A percentile compares a stretch with the other conserved stretches of the same genome.
Conservation (phyloP, 495 filamentous ascomycete species). For the Aspergillus indologenus region DNA sequence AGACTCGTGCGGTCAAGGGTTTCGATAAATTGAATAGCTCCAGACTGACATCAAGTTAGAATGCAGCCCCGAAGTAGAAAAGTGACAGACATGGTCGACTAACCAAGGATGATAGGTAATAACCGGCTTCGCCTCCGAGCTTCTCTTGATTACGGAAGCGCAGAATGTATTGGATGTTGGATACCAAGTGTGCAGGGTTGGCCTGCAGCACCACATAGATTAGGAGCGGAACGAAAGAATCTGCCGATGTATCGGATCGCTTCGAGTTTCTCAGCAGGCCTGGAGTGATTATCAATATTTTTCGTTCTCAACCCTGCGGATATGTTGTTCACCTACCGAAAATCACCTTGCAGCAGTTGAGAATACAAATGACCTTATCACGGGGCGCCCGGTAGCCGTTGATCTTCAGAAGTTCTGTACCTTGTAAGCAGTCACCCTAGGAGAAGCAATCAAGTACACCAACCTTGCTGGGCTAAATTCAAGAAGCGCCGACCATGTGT, state of each 20-base stretch:
- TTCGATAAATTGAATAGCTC: conserved; percentile 95
- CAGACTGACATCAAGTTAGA: conserved; percentile 57
- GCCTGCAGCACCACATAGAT: conserved; percentile 95
- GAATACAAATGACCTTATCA: conserved; percentile 96
- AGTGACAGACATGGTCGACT: conserved; percentile 2
- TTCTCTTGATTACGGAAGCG: conserved; percentile 98
- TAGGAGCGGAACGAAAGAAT: conserved; percentile 91
- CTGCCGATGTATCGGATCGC: conserved; percentile 82
- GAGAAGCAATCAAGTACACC: background rate
- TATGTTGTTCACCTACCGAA: conserved; percentile 62
- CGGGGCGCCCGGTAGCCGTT: conserved; percentile 91
- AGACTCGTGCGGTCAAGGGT: conserved; percentile 89
- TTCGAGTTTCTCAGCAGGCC: conserved; percentile 89
- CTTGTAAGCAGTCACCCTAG: conserved; percentile 26
- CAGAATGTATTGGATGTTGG: conserved; percentile 97
- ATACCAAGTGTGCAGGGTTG: conserved; percentile 91
- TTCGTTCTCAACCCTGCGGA: background rate
- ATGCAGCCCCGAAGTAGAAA: background rate
- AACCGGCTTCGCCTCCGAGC: conserved; percentile 91
- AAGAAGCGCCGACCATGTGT: conserved; percentile 85
- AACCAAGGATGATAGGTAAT: conserved; percentile 95
- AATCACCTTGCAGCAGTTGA: conserved; percentile 99
- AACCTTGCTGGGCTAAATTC: conserved; percentile 82
- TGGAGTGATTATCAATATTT: conserved; percentile 24
- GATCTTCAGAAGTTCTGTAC: conserved; percentile 83